These are phyloP conservation scores for slime mould (Dictyostelium discoideum) DNA, from an alignment of 78 protist species.

Conservation along the genomic window dicty_2.7 NC_007088.5:6882501-6883000, in stretches of 20 bases:
- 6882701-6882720: conserved; percentile 52
- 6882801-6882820: background rate
- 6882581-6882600: conserved; percentile 54
- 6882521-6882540: background rate
- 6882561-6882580: conserved; percentile 14
- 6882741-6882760: background rate
- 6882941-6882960: background rate
- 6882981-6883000: background rate
- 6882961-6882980: background rate
- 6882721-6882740: conserved; percentile 18
- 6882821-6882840: background rate
- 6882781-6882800: background rate
- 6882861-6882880: background rate
- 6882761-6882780: background rate
- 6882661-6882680: conserved; percentile 8
- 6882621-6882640: conserved; percentile 48
- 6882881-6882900: background rate
- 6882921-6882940: background rate
- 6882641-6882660: conserved; percentile 24
- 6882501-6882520: background rate
- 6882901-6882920: background rate
- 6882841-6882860: background rate
- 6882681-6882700: conserved; percentile 24
- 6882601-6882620: conserved; percentile 40
- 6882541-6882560: conserved; percentile 49